Evolutionary conservation across 1,284 basidiomycete species (phyloP).

Genomic region (Pseudozyma hubeiensis): DNA sequence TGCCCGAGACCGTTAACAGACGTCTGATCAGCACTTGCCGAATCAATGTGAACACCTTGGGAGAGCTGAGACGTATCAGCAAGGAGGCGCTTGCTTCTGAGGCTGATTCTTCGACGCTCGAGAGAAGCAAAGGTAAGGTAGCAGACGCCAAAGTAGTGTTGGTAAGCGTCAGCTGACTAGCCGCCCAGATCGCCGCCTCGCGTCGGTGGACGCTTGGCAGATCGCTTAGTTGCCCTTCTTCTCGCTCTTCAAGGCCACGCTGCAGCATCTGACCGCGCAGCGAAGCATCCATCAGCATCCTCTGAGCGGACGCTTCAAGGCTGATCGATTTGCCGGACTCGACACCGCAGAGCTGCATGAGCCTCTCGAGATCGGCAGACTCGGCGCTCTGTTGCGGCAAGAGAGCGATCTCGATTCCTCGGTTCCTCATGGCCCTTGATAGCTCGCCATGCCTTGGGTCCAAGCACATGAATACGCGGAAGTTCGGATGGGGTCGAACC

Average conservation of each 20-base stretch:
- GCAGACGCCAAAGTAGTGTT: slow-evolving; percentile 33
- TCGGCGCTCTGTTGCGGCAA: slow-evolving; percentile 17
- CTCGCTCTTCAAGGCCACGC: slow-evolving; percentile 16
- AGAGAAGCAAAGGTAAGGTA: slow-evolving; percentile 18
- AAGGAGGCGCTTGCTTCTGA: slow-evolving; percentile 20
- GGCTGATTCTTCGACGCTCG: slow-evolving; percentile 5
- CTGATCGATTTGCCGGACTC: not conserved
- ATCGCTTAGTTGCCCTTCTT: not conserved
- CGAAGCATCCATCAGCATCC: slow-evolving; percentile 32
- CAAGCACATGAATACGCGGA: slow-evolving; percentile 93
- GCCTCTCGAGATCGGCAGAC: slow-evolving; percentile 28
- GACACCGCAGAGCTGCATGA: slow-evolving; percentile 20
- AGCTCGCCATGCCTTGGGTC: slow-evolving; percentile 92
- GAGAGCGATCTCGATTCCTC: slow-evolving; percentile 84
- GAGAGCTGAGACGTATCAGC: slow-evolving; percentile 29
- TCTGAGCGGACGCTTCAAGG: slow-evolving; percentile 10
- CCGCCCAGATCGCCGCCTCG: slow-evolving; percentile 21
- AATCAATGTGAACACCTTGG: slow-evolving; percentile 16
- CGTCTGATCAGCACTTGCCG: slow-evolving; percentile 13
- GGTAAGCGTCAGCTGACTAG: slow-evolving; percentile 23
- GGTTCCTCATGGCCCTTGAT: slow-evolving; percentile 97
- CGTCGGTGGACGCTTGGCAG: not conserved
- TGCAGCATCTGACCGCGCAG: slow-evolving; percentile 20
- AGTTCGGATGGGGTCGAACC: slow-evolving; percentile 85
- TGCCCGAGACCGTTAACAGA: slow-evolving; percentile 5